Conservation (phyloP, 805 yeast species). For the Ogataea nakhonphanomensis region DNA sequence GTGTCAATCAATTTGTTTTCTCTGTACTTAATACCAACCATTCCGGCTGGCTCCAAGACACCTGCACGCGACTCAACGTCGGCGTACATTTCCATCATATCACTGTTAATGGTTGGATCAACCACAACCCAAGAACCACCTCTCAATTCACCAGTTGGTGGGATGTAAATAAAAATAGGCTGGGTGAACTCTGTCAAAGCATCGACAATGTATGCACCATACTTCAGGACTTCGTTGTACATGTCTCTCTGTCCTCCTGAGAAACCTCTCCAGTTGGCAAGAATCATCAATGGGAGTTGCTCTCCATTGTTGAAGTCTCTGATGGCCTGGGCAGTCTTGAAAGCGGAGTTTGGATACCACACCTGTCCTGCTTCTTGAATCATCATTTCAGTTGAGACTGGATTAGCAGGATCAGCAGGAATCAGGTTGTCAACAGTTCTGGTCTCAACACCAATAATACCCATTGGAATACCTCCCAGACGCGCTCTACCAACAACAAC, state of each 20-base stretch:
- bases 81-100: slow-evolving; percentile 99
- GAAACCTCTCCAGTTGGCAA: slow-evolving; percentile 99
- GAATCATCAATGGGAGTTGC: slow-evolving; percentile 92
- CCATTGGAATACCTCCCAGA: slow-evolving; percentile 97
- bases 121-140: slow-evolving; percentile 99
- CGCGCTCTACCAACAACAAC: slow-evolving; percentile 99
- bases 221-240: slow-evolving; percentile 97
- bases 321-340: slow-evolving; percentile 98
- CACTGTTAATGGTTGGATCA: slow-evolving; percentile 95
- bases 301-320: slow-evolving; percentile 98
- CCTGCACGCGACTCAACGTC: slow-evolving; percentile 95
- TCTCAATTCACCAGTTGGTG: slow-evolving; percentile 97
- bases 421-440: slow-evolving; percentile 81
- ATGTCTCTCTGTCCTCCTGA: slow-evolving; percentile 99
- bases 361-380: slow-evolving; percentile 98
- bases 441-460: slow-evolving; percentile 96
- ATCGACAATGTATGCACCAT: slow-evolving; percentile 95
- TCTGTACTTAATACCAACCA: slow-evolving; percentile 98
- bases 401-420: slow-evolving; percentile 99
- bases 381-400: slow-evolving; percentile 82
- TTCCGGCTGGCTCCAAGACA: slow-evolving; percentile 98
- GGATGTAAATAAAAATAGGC: slow-evolving; percentile 95
- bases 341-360: slow-evolving; percentile 99
- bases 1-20: slow-evolving; percentile 88
- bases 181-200: slow-evolving; percentile 94